These are phyloP conservation scores for Leccinum variicolor DNA, from an alignment of 768 basidiomycete species.

Conservation along the genomic window DNA sequence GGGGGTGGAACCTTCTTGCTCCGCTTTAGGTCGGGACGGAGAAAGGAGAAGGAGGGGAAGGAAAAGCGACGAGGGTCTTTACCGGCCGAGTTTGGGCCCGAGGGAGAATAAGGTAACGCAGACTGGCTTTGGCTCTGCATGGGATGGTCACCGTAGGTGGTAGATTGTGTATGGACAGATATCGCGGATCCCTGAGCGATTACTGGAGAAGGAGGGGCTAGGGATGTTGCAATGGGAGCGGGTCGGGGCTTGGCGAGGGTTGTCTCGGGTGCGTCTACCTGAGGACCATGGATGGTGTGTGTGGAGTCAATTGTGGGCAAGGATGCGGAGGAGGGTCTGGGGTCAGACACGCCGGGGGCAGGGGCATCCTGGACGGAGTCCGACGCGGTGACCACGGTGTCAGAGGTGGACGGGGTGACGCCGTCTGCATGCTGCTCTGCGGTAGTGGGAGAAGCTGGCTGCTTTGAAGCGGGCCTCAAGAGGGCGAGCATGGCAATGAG, in stretches of 20 bases:
- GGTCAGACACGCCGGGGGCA: not conserved
- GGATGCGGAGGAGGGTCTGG: conserved; percentile 19
- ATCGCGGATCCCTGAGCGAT: conserved; percentile 2
- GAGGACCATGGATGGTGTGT: conserved; percentile 22
- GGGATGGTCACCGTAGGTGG: conserved; percentile 12
- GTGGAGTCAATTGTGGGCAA: conserved; percentile 21
- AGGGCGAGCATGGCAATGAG: conserved; percentile 22
- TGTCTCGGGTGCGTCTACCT: not conserved
- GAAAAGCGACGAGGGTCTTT: conserved; percentile 44
- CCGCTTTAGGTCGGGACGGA: conserved; percentile 34
- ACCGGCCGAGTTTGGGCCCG: conserved; percentile 1
- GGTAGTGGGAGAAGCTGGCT: not conserved
- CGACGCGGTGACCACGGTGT: conserved; percentile 1
- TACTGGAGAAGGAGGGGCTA: conserved; percentile 16
- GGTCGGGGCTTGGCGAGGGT: not conserved
- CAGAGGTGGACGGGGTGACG: not conserved
- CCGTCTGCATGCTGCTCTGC: not conserved
- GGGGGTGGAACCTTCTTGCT: conserved; percentile 14
- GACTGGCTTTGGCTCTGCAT: conserved; percentile 29
- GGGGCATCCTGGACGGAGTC: not conserved
- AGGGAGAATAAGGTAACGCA: conserved; percentile 21
- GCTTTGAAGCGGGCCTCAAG: conserved; percentile 20
- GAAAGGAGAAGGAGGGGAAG: conserved; percentile 43
- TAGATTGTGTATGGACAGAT: conserved; percentile 15
- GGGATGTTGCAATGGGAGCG: conserved; percentile 11